Base-by-base conservation (phyloP, 2,329 filamentous ascomycete genomes). In the Fusarium sp. region DNA sequence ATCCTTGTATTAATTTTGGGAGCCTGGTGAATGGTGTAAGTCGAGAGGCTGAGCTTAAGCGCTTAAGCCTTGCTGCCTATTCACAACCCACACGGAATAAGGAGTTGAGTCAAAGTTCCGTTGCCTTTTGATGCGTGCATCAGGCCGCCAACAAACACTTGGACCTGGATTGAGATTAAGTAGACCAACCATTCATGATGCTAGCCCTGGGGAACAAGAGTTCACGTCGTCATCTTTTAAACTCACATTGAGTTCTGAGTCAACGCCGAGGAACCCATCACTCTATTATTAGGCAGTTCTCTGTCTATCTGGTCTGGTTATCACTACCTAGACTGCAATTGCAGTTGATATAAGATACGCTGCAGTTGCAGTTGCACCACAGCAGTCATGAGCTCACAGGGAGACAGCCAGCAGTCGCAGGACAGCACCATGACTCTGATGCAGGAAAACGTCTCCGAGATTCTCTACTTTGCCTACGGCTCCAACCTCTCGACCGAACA, bases 401-500 rank as follows among this genome's bases (percentile, higher is more conserved):
- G 73, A 50, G 77, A 77, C 59, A 78, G 76, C 71, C 78, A 79
- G 57, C 71, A 66, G 59, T 81, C 79, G 24, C 79, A 81, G 67
- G 79, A 77, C 70, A 80, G 78, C 70, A 68, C 70, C 63, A 76
- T 78, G 72, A 81, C 80, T 25, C 43, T 79, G 20, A 77, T 82
- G 59, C 77, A 78, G 32, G 78, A 80, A 40, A 74, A 77, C 57
- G 72, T 76, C 15, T 76, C 76, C 51, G 80, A 81, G 66, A 73
- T 81, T 53, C 78, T 89, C 69, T 92, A 92, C 82, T 92, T 93
- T 76, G 91, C 87, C 73, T 93, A 91, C 79, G 91, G 91, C 68
- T 90, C 87, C 77, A 93, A 93, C 78, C 85, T 93, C 62, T 91
- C 89, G 77, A 84, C 85, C 1, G 79, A 83, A 29, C 90, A 92